phyloP scores from a whole-genome alignment of 164 flowering plant species.

The Sedum album region DNA sequence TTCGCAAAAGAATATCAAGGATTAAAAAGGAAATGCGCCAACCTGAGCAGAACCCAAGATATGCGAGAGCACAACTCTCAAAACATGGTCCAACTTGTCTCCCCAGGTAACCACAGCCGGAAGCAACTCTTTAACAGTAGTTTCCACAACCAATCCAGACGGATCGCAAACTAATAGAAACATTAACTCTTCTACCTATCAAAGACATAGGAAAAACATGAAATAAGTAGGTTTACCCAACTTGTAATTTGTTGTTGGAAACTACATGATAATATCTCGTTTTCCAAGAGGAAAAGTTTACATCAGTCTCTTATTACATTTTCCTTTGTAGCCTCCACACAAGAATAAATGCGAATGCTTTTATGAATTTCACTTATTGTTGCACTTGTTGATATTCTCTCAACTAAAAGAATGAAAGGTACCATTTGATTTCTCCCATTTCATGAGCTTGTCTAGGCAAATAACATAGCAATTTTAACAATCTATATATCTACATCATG shows the following conservation, averaged over 20 bases:
- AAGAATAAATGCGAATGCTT: no score
- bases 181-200: constrained; percentile 96
- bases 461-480: constrained; percentile 28
- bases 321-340: constrained; percentile 75
- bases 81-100: constrained; percentile 66
- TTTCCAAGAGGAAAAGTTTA: constrained; percentile 37
- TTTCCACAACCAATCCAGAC: constrained; percentile 88
- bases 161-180: constrained; percentile 92
- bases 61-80: constrained; percentile 64
- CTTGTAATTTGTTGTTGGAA: constrained; percentile 14
- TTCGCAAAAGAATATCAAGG: not conserved
- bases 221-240: not conserved
- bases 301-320: constrained; percentile 59
- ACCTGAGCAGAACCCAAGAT: constrained; percentile 83
- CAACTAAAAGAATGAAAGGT: not conserved
- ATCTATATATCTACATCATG: constrained; percentile 77
- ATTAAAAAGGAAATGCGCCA: constrained; percentile 11
- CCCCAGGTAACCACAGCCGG: constrained; percentile 89
- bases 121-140: constrained; percentile 65
- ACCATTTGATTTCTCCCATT: not conserved
- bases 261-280: constrained; percentile 15
- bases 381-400: not conserved
- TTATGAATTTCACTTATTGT: no score
- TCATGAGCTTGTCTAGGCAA: not conserved
- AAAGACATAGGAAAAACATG: constrained; percentile 15